A percentile compares a stretch with the other conserved stretches of the same genome.
Evolutionary conservation across 2,329 filamentous ascomycete genomes (phyloP).

Genomic region (Scleromitrula shiraiana): DNA sequence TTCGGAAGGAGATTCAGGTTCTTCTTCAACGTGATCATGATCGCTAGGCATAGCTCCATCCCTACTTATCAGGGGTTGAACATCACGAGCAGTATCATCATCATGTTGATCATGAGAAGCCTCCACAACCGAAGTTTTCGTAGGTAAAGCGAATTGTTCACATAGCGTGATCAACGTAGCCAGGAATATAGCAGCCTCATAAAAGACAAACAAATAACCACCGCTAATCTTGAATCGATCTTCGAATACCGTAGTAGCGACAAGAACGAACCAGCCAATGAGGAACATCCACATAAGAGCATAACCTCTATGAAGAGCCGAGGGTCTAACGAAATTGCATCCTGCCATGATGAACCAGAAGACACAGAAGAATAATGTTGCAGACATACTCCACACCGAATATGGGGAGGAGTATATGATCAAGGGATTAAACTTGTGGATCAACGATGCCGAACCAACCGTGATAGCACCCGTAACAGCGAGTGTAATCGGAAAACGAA

Average conservation of each 20-base stretch:
- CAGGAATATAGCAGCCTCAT: constrained; percentile 67
- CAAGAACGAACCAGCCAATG: constrained; percentile 63
- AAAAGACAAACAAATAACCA: constrained; percentile 75
- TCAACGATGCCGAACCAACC: constrained; percentile 63
- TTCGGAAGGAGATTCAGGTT: constrained; percentile 37
- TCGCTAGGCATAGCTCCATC: constrained; percentile 32
- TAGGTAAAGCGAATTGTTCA: constrained; percentile 71
- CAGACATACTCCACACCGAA: constrained; percentile 79
- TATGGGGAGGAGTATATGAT: constrained; percentile 89
- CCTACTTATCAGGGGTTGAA: constrained; percentile 24
- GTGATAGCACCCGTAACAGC: constrained; percentile 59
- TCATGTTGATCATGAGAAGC: constrained; percentile 45
- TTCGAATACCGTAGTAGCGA: constrained; percentile 67
- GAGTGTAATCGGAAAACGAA: constrained; percentile 74
- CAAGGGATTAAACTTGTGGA: constrained; percentile 78
- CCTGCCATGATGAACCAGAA: constrained; percentile 79
- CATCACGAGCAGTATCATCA: constrained; percentile 17
- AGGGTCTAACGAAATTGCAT: constrained; percentile 72
- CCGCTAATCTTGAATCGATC: constrained; percentile 64
- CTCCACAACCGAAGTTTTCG: constrained; percentile 61
- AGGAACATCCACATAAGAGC: constrained; percentile 77
- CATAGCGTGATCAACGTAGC: constrained; percentile 67
- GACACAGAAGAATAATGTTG: constrained; percentile 69
- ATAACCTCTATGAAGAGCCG: constrained; percentile 77
- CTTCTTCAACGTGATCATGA: constrained; percentile 25